Base-by-base conservation (phyloP, 331 rosid species). In the Rosa hybrid region DNA sequence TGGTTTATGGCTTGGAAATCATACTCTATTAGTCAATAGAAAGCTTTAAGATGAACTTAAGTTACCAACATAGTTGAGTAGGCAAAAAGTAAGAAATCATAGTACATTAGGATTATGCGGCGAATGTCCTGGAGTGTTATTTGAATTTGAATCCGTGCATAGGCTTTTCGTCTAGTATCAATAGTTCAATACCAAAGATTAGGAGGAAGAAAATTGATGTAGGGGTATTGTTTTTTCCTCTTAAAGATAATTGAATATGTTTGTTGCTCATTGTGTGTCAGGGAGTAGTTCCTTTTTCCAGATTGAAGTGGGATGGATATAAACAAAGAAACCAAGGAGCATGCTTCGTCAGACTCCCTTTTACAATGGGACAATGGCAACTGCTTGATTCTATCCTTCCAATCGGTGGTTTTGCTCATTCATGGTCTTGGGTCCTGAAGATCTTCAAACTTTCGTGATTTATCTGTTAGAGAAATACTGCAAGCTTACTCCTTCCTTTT, bases 381-480 rank as follows among this genome's bases (percentile, higher is more conserved):
- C 75, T 94, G 49, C 85, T 94, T 20, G 97, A 94, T 85, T 94
- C 96, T n/a, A 85, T 94, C 84, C 92, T 92, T 56, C 98, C 97
- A 4, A 92, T 97, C 0, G 97, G 98, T 16, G 98, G 97, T 44
- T 94, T 94, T 42, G 97, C 97, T 75, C 98, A 94, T 75, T 94
- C 98, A 34, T 94, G 7, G 89, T 92, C 79, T 87, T 90, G 7
- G 34, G 78, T 59, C 87, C 92, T 10, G 75, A 86, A 75, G 89
- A 92, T 63, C 97, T 94, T 34, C 87, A 77, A 82, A 89, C 34
- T 50, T 94, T 88, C 73, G 73, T 92, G 30, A 80, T 80, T 79
- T 93, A 92, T 71, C 71, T 90, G 20, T 81, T 90, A 78, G 93
- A 92, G 82, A 94, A 92, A 27, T 59, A 89, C 4, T 34, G 38